Evolutionary conservation across 2,329 filamentous ascomycete species (phyloP), one percentile per base, ranked within the genome.

Genomic region (Fusarium sp.): DNA sequence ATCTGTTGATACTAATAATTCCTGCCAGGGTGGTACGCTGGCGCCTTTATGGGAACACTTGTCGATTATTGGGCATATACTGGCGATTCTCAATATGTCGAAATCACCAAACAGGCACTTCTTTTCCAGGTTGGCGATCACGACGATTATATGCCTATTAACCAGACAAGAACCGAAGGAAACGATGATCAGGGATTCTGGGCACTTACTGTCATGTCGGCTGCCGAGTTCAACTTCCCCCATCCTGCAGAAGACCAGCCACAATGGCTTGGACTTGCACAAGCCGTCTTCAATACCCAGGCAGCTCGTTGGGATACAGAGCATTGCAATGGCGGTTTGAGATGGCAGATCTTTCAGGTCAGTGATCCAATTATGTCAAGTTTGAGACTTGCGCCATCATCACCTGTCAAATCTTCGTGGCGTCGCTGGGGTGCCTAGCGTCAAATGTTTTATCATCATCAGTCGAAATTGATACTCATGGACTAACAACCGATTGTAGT

Each of bases 31-130:
- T 95, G 91, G 93, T 92, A 93, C 82, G 92, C 87, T 17, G 93
- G 93, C 59, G 92, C 92, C 64, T 90, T 95, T 85, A 87, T 91
- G 82, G 89, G 89, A 28, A 86, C 92, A 6, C 84, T 96, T 71
- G 86, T 97, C 60, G 93, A 96, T 78, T 96, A 96, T 81, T 97
- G 93, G 93, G 93, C 91, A 79, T 94, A 94, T 80, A 96, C 93
- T 0, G 91, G 91, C 26, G 93, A 96, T 78, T 83, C 87, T 8
- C 87, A 87, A 39, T 96, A 93, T 83, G 95, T 95, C 79, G 84
- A 90, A 22, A 83, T 93, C 47, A 89, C 90, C 22, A 87, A 86
- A 41, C 86, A 93, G 72, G 94, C 89, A 18, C 87, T 97, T 75
- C 86, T 95, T 52, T 91, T 89, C 79, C 94, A 97, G 82, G 90